Evolutionary conservation across 169 alveolate species (phyloP), one percentile per base, ranked within the genome.

Genomic region (Plasmodium inui): DNA sequence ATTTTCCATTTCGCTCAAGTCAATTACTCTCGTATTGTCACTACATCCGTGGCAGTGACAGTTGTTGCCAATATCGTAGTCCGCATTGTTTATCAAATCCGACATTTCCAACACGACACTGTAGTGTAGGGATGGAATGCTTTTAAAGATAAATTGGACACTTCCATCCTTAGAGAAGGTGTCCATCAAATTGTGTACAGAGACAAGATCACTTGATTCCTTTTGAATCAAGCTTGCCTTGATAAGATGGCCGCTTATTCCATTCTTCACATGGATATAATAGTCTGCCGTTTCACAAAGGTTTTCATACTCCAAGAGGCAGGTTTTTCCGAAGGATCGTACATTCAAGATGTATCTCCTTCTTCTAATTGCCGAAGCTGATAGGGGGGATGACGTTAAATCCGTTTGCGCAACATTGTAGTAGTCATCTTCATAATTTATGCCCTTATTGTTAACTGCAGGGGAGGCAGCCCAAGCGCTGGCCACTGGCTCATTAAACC

Each of bases 121-220:
- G 30, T 91, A 91, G 41, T 91, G 84, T 37, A 91, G 55, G 19
- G 95, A 81, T 67, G 95, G 95, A 44, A 91, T 91, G 19, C 83
- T 30, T 8, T 82, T 53, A 82, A 91, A 91, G 7, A 10, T n/a
- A 46, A 91, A 81, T n/a, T 32, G 26, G 9, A 71, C 85, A 32
- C 28, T 37, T 32, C 95, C 92, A 50, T 81, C 80, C 26, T 14
- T 17, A 26, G 78, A 53, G 71, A 91, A 91, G 22, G 19, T 67
- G 9, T 46, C 83, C n/a, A 3, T 30, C 74, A 57, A 30, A 34
- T 41, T 81, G 41, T 82, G 84, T 28, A 82, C 90, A 9, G 92
- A 80, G n/a, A 91, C 80, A n/a, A 91, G 17, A 70, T 82, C 92
- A 91, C 95, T 91, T 34, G 44, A 30, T 37, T 44, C 84, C 50